Evolutionary conservation across 352 stramenopile genomes (phyloP).

Genomic region (Phytopythium ostracodes): DNA sequence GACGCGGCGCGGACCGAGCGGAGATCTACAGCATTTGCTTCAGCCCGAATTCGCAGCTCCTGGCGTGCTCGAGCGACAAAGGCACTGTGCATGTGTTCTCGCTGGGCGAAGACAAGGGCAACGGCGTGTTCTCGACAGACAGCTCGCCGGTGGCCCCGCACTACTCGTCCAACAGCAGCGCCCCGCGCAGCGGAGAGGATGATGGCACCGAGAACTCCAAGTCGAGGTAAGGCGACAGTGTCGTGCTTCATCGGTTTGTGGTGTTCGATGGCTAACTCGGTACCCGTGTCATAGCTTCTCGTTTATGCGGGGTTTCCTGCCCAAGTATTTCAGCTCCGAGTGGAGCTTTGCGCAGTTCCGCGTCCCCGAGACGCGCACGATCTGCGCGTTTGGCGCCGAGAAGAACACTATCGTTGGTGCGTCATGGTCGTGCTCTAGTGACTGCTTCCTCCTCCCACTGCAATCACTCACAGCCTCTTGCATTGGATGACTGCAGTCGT

Average conservation of each 20-base stretch:
- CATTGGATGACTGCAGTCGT: conserved; percentile 45
- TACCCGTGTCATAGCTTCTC: conserved; percentile 49
- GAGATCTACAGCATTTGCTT: conserved; percentile 98
- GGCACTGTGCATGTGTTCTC: conserved; percentile 96
- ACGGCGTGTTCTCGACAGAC: conserved; percentile 51
- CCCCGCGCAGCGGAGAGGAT: conserved; percentile 53
- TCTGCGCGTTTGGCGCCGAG: conserved; percentile 91
- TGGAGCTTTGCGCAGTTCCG: conserved; percentile 94
- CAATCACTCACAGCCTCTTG: neutral
- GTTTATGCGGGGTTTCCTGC: conserved; percentile 88
- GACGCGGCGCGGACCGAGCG: conserved; percentile 93
- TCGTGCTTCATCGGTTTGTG: neutral
- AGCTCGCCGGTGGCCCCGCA: conserved; percentile 43
- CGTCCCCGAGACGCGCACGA: conserved; percentile 87
- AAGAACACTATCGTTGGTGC: conserved; percentile 91
- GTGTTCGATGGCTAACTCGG: neutral
- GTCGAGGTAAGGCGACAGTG: conserved; percentile 41
- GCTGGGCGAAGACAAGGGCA: conserved; percentile 68
- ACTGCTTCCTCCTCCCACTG: neutral
- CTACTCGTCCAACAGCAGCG: conserved; percentile 44
- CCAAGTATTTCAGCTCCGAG: conserved; percentile 93
- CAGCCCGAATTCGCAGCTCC: conserved; percentile 89
- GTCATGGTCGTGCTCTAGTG: conserved; percentile 7
- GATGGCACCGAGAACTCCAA: conserved; percentile 87
- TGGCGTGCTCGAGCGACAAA: conserved; percentile 97